Percentiles rank a stretch among this genome's conserved stretches.
Evolutionary conservation across 352 stramenopile species (phyloP).

Genomic region (Globisporangium polare): DNA sequence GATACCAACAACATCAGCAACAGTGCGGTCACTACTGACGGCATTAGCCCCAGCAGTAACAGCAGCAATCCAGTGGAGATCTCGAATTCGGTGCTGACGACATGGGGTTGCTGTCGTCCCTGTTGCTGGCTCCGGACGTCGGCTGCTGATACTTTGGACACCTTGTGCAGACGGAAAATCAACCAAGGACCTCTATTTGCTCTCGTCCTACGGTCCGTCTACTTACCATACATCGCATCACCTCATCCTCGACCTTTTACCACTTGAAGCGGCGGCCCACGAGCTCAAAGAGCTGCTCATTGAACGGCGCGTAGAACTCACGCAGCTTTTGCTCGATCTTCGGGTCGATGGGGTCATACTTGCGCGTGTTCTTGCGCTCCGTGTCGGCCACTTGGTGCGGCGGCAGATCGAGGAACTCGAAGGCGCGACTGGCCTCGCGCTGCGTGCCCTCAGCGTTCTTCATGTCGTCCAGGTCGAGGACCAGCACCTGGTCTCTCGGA

Average conservation of each 20-base stretch:
- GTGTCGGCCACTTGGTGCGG: constrained; percentile 33
- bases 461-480: constrained; percentile 89
- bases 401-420: constrained; percentile 41
- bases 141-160: too few species aligned
- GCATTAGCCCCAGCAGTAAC: background rate
- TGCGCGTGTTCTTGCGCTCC: constrained; percentile 61
- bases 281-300: constrained; percentile 59
- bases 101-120: background rate
- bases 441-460: constrained; percentile 35
- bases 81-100: background rate
- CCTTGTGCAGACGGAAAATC: background rate
- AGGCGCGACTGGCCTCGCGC: constrained; percentile 34
- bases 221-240: too few species aligned
- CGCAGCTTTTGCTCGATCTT: constrained; percentile 29
- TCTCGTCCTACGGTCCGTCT: too few species aligned
- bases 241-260: background rate
- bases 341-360: constrained; percentile 40
- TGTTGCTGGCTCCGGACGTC: background rate
- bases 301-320: constrained; percentile 69
- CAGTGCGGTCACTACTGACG: background rate
- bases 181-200: too few species aligned
- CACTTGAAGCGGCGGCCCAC: constrained; percentile 39
- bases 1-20: too few species aligned
- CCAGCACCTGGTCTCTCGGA: constrained; percentile 72
- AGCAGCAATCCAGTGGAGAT: background rate